Base-by-base conservation (phyloP, 305 asterid genomes). In the Fraxinus sp. region DNA sequence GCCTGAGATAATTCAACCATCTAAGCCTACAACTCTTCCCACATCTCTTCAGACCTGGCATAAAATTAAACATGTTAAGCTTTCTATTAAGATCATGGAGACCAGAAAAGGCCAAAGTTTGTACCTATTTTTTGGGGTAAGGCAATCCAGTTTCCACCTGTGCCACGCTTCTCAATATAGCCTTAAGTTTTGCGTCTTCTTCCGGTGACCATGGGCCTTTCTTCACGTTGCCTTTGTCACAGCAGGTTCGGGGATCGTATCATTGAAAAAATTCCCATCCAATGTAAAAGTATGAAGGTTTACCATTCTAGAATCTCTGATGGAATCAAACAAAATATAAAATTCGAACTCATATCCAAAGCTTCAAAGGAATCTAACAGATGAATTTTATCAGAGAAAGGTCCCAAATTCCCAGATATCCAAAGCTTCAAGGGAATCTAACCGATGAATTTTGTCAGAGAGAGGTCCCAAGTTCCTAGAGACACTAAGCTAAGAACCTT, bases 161-260 rank as follows among this genome's bases (percentile, higher is more conserved):
- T 90, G 14, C 97, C 97, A 80, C 87, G 85, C 16, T 81, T 85
- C 64, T 91, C 84, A 52, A 93, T 92, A 88, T 93, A 90, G 91
- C 86, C 79, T 89, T 91, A 87, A 93, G 97, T 68, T 84, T 93
- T 7, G 91, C 86, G 76, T 93, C 97, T 84, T 93, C 97, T 32
- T 93, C 93, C 6, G 95, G 93, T 0, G 97, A 92, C 97, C 97
- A 92, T 3, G 94, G 93, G n/a, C 97, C 97, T 88, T 86, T 90
- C 90, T 92, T 93, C 10, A 93, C 97, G 57, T 86, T 93, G 75
- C 92, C 87, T 84, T 93, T 93, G 90, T 93, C 97, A 57, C 97
- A 93, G 76, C 97, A 93, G 9, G 97, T 30, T 86, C 92, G 49
- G 98, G 99, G 55, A 93, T 55, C 30, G 93, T 91, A 35, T 81